Percentiles rank a stretch among this genome's conserved stretches.
Conservation (phyloP, 441 rosid species). For the Erodium texanum region DNA sequence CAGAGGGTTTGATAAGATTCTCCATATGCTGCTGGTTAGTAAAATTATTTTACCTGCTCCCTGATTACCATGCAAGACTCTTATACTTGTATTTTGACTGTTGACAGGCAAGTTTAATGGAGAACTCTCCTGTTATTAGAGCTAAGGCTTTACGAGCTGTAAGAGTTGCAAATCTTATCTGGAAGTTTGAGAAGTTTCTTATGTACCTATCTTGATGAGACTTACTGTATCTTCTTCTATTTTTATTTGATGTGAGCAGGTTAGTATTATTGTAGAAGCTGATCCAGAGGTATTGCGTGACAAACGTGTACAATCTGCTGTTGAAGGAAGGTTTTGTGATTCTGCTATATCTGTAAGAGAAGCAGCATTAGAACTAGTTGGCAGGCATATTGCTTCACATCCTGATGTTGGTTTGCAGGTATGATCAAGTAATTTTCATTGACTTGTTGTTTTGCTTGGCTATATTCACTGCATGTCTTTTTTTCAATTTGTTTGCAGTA, state of each 20-base stretch:
- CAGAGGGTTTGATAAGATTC: conserved; percentile 97
- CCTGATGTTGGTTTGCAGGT: conserved; percentile 98
- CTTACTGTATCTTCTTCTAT: background rate
- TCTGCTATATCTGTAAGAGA: conserved; percentile 98
- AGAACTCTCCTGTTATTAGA: conserved; percentile 90
- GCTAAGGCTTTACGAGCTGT: conserved; percentile 97
- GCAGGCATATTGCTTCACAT: conserved; percentile 96
- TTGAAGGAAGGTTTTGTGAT: conserved; percentile 99
- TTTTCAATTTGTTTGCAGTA: conserved; percentile 42
- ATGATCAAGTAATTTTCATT: conserved; percentile 17
- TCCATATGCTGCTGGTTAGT: conserved; percentile 95
- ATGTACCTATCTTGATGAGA: conserved; percentile 14
- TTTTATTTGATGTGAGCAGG: conserved; percentile 51
- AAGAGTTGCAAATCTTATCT: conserved; percentile 25
- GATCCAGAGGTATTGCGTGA: conserved; percentile 97
- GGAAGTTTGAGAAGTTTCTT: conserved; percentile 1
- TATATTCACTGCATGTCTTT: conserved; percentile 10
- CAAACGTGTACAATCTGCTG: conserved; percentile 90
- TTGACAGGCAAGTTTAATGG: conserved; percentile 90
- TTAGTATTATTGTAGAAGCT: conserved; percentile 91
- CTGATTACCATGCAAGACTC: conserved; percentile 14
- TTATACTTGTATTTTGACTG: conserved; percentile 25
- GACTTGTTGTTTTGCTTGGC: conserved; percentile 13
- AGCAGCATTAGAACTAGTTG: conserved; percentile 98
- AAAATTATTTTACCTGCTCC: conserved; percentile 19